phyloP scores from a whole-genome alignment of 306 rosid species.

The Cucumis melo region DNA sequence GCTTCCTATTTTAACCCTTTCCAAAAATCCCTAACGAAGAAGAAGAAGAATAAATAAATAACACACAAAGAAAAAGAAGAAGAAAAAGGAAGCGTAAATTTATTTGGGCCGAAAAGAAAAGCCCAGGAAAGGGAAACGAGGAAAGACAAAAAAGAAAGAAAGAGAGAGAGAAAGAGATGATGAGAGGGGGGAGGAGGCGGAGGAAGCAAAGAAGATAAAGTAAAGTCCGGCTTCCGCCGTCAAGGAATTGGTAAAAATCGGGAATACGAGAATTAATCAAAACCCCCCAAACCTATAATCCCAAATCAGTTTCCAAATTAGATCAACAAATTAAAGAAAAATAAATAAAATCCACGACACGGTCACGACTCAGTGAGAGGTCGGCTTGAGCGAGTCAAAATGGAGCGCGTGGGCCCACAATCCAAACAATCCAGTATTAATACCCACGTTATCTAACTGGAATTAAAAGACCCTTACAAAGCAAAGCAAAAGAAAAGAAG shows the following conservation, averaged over 20 bases:
- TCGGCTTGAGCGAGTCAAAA: constrained; percentile 25
- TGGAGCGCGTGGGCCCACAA: constrained; percentile 44
- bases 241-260: not conserved
- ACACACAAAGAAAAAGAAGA: no score
- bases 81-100: no score
- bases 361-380: constrained; percentile 1
- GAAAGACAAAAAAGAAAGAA: no score
- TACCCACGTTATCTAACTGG: not conserved
- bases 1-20: no score
- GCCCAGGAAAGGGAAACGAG: no score
- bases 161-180: not conserved
- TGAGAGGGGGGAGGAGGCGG: not conserved
- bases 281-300: not conserved
- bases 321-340: not conserved
- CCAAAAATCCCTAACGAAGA: no score
- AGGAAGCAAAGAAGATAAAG: no score
- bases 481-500: not conserved
- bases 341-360: not conserved
- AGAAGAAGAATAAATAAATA: no score
- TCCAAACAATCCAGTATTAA: not conserved
- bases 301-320: not conserved
- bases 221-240: not conserved
- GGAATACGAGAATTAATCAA: not conserved
- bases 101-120: no score
- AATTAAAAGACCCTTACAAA: not conserved